Evolutionary conservation across 352 stramenopile genomes (phyloP).

Genomic region (Phytophthora crassamura): DNA sequence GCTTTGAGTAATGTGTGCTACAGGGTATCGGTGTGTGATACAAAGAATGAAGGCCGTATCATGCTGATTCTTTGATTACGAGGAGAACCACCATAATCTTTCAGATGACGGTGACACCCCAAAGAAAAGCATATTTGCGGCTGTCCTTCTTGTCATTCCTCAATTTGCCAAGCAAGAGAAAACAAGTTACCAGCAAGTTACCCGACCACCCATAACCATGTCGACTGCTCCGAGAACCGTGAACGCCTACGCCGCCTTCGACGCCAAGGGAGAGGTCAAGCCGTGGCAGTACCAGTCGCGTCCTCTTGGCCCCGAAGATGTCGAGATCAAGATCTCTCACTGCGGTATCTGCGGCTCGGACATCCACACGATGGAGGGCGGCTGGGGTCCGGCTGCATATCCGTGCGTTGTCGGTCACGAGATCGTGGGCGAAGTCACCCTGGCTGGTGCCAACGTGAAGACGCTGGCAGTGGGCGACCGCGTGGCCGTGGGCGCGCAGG

Average conservation of each 20-base stretch:
- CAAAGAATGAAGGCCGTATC: too few species aligned
- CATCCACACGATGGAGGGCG: constrained; percentile 2
- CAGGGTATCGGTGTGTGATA: too few species aligned
- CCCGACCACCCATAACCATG: neutral
- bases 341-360: constrained; percentile 12
- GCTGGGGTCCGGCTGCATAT: neutral
- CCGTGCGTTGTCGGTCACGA: constrained; percentile 14
- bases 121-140: too few species aligned
- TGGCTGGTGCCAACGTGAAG: neutral
- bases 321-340: constrained; percentile 6
- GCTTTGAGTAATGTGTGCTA: too few species aligned
- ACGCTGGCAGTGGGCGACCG: neutral
- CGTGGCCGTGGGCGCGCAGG: neutral
- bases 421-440: constrained; percentile 7
- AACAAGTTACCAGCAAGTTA: too few species aligned
- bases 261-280: constrained; percentile 22
- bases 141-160: too few species aligned
- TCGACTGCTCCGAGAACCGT: too few species aligned
- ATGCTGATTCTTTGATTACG: too few species aligned
- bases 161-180: too few species aligned
- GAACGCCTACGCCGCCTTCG: too few species aligned
- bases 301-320: neutral
- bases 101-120: too few species aligned
- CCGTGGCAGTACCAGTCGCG: constrained; percentile 11
- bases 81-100: too few species aligned